These are phyloP conservation scores for Aurifilum marmelostoma DNA, from an alignment of 2,329 filamentous ascomycete species.

Conservation along the genomic window DNA sequence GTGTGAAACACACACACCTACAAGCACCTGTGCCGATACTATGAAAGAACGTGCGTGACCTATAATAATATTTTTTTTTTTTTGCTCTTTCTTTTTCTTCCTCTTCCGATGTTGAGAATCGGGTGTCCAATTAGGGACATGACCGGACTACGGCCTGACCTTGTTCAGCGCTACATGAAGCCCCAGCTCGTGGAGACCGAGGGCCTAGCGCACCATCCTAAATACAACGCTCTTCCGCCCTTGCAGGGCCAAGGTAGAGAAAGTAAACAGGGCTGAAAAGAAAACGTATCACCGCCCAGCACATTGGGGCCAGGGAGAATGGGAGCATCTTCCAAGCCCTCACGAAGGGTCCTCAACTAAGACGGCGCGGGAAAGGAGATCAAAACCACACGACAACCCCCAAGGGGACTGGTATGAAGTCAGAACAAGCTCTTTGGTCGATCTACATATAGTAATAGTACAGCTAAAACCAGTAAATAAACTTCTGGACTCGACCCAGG, in stretches of 20 bases:
- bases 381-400: no score
- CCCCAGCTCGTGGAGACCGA: background rate
- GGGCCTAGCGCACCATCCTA: background rate
- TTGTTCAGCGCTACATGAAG: background rate
- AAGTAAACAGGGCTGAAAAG: no score
- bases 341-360: background rate
- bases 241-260: background rate
- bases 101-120: background rate
- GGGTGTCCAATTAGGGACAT: background rate
- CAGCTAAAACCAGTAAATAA: background rate
- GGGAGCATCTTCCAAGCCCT: no score
- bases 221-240: background rate
- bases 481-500: background rate
- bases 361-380: background rate
- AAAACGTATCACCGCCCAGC: no score
- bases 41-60: background rate
- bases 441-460: background rate
- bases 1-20: slow-evolving; percentile 9
- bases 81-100: background rate
- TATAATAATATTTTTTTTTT: background rate
- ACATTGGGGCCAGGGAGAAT: no score
- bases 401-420: background rate
- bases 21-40: background rate
- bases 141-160: background rate
- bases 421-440: background rate